Percentiles rank a stretch among this genome's conserved stretches.
Evolutionary conservation across 2,329 filamentous ascomycete species (phyloP).

Genomic region (Cercospora brassicicola): DNA sequence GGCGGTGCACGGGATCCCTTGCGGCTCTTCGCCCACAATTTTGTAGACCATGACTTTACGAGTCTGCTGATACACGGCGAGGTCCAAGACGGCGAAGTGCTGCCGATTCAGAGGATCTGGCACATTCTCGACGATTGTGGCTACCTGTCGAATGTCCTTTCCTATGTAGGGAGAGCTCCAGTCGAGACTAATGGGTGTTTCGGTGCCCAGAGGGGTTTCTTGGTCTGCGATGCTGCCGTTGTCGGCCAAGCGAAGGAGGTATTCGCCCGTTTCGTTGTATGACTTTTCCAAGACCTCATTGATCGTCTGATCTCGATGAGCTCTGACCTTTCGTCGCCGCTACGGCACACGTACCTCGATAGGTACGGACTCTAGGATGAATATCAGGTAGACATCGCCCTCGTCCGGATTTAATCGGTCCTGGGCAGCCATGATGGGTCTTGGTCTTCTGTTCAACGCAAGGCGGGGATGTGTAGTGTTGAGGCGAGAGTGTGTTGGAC

Average conservation of each 20-base stretch:
- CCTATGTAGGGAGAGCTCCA: neutral
- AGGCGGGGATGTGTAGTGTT: neutral
- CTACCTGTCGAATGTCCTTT: neutral
- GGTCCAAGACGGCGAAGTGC: conserved; percentile 3
- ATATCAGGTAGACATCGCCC: neutral
- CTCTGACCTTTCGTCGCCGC: neutral
- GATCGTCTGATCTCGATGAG: neutral
- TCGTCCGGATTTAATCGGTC: neutral
- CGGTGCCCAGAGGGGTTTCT: neutral
- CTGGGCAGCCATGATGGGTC: neutral
- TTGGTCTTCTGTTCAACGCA: neutral
- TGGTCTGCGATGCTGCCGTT: neutral
- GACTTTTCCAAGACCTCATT: neutral
- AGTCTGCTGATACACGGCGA: neutral
- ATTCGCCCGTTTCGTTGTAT: neutral
- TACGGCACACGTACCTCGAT: neutral
- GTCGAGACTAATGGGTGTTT: neutral
- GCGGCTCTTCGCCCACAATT: conserved; percentile 7
- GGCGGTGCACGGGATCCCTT: conserved; percentile 4
- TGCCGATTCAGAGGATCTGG: neutral
- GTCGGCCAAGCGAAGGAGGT: neutral
- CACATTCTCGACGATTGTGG: neutral
- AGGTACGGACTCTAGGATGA: neutral
- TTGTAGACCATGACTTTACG: conserved; percentile 2
- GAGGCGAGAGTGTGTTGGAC: neutral